A percentile compares a stretch with the other conserved stretches of the same genome.
These are phyloP conservation scores for Aphanomyces cochlioides DNA, from an alignment of 352 stramenopile species.

Conservation along the genomic window DNA sequence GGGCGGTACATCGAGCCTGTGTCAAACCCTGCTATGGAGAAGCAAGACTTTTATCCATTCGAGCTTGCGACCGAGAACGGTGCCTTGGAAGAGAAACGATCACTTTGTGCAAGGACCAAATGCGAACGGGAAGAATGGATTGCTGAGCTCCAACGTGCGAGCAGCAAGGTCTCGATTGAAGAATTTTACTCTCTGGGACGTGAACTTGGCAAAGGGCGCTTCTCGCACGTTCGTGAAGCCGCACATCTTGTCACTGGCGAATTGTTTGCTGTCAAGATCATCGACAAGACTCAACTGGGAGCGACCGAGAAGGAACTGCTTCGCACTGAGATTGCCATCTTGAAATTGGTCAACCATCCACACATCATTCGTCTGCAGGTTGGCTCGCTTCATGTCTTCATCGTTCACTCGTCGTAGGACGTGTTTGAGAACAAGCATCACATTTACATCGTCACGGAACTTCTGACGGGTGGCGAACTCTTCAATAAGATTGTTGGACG, in stretches of 20 bases:
- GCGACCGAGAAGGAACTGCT: constrained; percentile 86
- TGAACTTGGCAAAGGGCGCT: constrained; percentile 84
- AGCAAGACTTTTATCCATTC: constrained; percentile 82
- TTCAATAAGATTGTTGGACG: constrained; percentile 95
- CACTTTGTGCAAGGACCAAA: constrained; percentile 75
- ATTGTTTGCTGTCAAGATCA: constrained; percentile 85
- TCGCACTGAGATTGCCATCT: constrained; percentile 90
- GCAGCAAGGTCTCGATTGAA: constrained; percentile 85
- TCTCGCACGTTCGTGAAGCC: constrained; percentile 83
- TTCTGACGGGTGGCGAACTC: constrained; percentile 93
- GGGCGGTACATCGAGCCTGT: constrained; percentile 74
- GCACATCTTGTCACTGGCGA: constrained; percentile 51
- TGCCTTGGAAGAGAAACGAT: constrained; percentile 61
- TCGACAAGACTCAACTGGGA: constrained; percentile 88
- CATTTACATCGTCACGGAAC: constrained; percentile 98
- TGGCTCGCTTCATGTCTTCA: neutral
- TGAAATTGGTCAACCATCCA: constrained; percentile 89
- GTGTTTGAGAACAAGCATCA: constrained; percentile 91
- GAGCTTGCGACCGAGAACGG: constrained; percentile 78
- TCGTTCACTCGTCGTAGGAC: constrained; percentile 50
- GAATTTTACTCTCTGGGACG: constrained; percentile 87
- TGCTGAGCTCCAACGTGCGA: constrained; percentile 62
- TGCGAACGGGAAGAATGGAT: constrained; percentile 81
- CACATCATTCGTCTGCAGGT: constrained; percentile 78
- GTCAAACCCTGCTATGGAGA: constrained; percentile 61